Evolutionary conservation across 257 asterid species (phyloP).

Genomic region (Knoxia roxburghii): DNA sequence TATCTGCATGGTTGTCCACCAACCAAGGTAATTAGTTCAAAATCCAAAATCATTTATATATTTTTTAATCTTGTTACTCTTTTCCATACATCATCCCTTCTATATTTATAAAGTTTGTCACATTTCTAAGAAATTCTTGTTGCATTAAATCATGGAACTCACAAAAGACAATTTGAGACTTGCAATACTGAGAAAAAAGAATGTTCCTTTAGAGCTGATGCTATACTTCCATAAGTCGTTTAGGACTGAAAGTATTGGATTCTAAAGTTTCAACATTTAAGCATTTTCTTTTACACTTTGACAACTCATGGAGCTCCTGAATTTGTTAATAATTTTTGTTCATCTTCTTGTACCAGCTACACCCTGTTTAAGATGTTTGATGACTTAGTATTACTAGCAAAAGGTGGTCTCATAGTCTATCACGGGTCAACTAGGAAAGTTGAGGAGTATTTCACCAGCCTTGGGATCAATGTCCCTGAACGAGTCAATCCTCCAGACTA

Average conservation of each 20-base stretch:
- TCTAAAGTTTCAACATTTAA: neutral
- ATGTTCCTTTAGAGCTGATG: neutral
- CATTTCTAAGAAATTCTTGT: neutral
- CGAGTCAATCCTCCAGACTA: slow-evolving; percentile 92
- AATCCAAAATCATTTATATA: neutral
- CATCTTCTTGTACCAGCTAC: slow-evolving; percentile 52
- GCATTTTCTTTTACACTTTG: neutral
- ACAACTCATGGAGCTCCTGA: neutral
- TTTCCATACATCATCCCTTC: neutral
- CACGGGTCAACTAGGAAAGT: slow-evolving; percentile 82
- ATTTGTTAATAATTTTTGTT: neutral
- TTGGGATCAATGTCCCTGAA: slow-evolving; percentile 67
- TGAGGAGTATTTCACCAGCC: slow-evolving; percentile 71
- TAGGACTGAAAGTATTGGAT: neutral
- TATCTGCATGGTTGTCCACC: slow-evolving; percentile 95
- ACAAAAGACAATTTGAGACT: slow-evolving; percentile 1
- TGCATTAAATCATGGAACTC: neutral
- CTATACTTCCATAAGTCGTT: neutral
- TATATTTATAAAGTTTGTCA: neutral
- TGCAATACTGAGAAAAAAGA: neutral
- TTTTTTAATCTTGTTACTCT: neutral
- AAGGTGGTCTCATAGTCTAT: slow-evolving; percentile 82
- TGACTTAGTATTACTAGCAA: slow-evolving; percentile 86
- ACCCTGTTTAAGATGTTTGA: slow-evolving; percentile 85
- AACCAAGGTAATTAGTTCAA: slow-evolving; percentile 59